Evolutionary conservation across 345 rosid species (phyloP).

Genomic region (Hibiscus mutabilis): DNA sequence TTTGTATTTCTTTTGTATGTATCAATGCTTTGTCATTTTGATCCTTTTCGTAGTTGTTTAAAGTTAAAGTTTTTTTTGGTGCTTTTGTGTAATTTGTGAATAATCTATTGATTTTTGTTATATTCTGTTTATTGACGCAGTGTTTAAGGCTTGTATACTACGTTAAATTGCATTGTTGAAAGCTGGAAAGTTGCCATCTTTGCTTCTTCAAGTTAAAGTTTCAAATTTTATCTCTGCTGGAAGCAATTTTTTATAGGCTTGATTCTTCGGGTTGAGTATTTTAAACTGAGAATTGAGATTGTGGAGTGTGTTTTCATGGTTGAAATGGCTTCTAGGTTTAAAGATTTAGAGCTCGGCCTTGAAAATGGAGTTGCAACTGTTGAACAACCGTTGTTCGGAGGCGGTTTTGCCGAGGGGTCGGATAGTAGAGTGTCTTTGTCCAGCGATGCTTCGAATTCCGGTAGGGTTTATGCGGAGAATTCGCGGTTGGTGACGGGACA

Average conservation of each 20-base stretch:
- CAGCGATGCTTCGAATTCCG: conserved; percentile 2
- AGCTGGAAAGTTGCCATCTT: conserved; percentile 10
- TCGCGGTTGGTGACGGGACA: conserved; percentile 19
- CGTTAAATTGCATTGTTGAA: conserved; percentile 12
- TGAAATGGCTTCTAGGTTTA: conserved; percentile 22
- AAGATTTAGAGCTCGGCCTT: conserved; percentile 54
- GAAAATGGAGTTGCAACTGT: conserved; percentile 45
- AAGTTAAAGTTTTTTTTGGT: neutral
- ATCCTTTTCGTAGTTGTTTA: too few species aligned
- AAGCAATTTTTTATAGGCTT: conserved; percentile 14
- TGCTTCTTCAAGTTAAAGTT: neutral
- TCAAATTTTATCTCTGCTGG: conserved; percentile 1
- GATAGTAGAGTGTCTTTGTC: conserved; percentile 19
- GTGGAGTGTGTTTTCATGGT: conserved; percentile 25
- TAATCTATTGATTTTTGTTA: neutral
- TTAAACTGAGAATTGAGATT: conserved; percentile 1
- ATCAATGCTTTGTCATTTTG: conserved; percentile 4
- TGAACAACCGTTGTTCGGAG: too few species aligned
- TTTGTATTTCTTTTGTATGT: conserved; percentile 4
- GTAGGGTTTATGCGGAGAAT: neutral
- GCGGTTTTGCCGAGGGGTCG: neutral
- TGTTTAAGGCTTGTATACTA: neutral
- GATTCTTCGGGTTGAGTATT: conserved; percentile 8
- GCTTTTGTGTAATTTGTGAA: neutral
- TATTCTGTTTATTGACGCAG: conserved; percentile 1